Conservation (phyloP, 2,329 filamentous ascomycete genomes). For the Penicillium palitans region DNA sequence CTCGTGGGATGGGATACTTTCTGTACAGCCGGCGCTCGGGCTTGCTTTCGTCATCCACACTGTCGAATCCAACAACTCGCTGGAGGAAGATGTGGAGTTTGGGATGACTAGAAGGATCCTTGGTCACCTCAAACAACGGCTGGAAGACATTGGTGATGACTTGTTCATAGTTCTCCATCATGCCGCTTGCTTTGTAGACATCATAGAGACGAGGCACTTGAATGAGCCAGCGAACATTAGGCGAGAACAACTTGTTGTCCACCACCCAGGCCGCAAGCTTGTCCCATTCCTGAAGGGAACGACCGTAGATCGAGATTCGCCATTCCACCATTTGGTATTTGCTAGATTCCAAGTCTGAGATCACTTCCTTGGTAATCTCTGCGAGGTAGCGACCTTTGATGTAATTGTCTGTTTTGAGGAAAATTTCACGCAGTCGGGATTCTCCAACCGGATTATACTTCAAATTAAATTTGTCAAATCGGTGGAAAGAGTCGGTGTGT, state of each 20-base stretch:
- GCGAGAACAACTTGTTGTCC: constrained; percentile 96
- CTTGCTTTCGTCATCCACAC: constrained; percentile 98
- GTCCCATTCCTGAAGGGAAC: constrained; percentile 92
- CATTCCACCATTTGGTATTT: constrained; percentile 99
- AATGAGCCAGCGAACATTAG: constrained; percentile 95
- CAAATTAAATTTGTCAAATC: constrained; percentile 98
- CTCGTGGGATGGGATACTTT: constrained; percentile 88
- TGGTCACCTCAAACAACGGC: constrained; percentile 91
- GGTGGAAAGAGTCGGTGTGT: constrained; percentile 96
- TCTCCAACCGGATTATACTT: constrained; percentile 99
- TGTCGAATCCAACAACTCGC: constrained; percentile 93
- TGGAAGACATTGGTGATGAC: constrained; percentile 89
- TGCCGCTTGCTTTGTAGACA: constrained; percentile 84
- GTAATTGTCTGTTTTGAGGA: constrained; percentile 97
- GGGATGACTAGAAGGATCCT: constrained; percentile 79
- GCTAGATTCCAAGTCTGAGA: constrained; percentile 93
- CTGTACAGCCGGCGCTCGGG: constrained; percentile 88
- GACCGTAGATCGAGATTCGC: constrained; percentile 96
- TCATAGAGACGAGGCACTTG: constrained; percentile 94
- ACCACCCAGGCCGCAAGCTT: constrained; percentile 96
- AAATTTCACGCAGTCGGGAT: constrained; percentile 93
- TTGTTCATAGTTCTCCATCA: constrained; percentile 88
- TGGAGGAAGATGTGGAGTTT: constrained; percentile 95
- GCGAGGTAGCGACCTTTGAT: constrained; percentile 94
- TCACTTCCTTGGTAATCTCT: constrained; percentile 97